Conservation (phyloP, 2,329 filamentous ascomycete genomes). For the Rhytidhysteron rufulum region DNA sequence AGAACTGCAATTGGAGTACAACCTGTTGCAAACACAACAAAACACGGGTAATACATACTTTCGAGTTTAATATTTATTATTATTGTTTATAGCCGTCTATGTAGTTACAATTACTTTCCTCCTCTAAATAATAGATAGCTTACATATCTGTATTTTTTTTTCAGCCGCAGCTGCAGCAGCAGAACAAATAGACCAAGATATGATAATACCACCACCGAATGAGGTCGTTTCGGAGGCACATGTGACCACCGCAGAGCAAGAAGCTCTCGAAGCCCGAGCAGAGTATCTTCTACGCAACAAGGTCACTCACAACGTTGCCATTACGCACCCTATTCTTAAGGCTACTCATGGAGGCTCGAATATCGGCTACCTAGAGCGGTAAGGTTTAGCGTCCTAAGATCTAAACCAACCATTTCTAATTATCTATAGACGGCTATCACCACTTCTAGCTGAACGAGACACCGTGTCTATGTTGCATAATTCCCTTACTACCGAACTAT, state of each 20-base stretch:
- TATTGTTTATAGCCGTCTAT: no score
- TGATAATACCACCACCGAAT: no score
- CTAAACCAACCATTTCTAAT: background rate
- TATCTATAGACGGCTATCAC: slow-evolving; percentile 60
- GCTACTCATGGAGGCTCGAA: slow-evolving; percentile 68
- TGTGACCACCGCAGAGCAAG: slow-evolving; percentile 57
- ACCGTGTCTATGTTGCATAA: slow-evolving; percentile 61
- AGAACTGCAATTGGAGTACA: slow-evolving; percentile 68
- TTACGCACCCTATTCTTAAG: slow-evolving; percentile 71
- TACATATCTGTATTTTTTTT: no score
- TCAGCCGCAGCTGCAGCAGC: no score
- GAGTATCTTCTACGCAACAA: slow-evolving; percentile 66
- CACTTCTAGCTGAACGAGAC: slow-evolving; percentile 65
- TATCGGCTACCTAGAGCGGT: slow-evolving; percentile 67
- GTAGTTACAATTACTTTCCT: background rate
- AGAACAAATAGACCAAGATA: no score
- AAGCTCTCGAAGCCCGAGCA: slow-evolving; percentile 67
- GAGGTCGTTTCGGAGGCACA: slow-evolving; percentile 52
- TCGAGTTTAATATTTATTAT: slow-evolving; percentile 18
- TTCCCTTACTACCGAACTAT: slow-evolving; percentile 53
- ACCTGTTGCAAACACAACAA: slow-evolving; percentile 57
- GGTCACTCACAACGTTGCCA: slow-evolving; percentile 64
- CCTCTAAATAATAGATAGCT: no score
- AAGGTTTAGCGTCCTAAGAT: slow-evolving; percentile 24
- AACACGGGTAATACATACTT: no score